A percentile compares a stretch with the other conserved stretches of the same genome.
Conservation (phyloP, 73 alveolate genomes). For the Tetrahymena malaccensis region DNA sequence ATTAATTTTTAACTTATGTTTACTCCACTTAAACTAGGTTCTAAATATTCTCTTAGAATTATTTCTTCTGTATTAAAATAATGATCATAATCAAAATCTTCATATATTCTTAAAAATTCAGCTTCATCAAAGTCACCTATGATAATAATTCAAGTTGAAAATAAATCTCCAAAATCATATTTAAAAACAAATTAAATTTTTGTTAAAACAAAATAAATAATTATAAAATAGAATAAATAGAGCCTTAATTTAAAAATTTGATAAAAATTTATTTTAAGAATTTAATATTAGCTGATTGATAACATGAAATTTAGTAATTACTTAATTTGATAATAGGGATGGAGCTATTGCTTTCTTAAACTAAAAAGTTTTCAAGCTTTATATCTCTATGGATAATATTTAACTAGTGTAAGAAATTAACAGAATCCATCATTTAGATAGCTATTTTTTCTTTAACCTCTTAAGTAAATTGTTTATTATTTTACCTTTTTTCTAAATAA, state of each 20-base stretch:
- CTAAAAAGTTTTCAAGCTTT: background rate
- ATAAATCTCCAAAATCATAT: too few species aligned
- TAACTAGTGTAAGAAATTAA: background rate
- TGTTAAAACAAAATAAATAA: too few species aligned
- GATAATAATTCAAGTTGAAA: too few species aligned
- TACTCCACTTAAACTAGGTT: background rate
- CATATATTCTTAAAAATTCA: background rate
- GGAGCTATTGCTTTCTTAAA: background rate
- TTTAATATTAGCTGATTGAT: background rate
- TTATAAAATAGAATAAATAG: too few species aligned
- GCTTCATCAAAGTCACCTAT: background rate
- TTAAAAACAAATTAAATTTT: too few species aligned
- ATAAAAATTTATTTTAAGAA: too few species aligned
- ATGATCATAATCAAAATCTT: background rate
- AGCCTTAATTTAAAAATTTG: too few species aligned
- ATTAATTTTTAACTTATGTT: too few species aligned
- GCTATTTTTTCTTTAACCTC: background rate
- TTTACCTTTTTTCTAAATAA: too few species aligned
- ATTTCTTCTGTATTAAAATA: background rate
- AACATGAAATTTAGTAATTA: too few species aligned
- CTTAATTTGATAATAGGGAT: background rate
- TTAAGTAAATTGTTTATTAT: background rate
- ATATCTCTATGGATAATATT: background rate
- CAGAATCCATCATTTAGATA: background rate
- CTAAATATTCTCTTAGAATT: background rate